Percentiles rank a stretch among this genome's conserved stretches.
phyloP scores from a whole-genome alignment of 73 alveolate species.

The Urostyla sp. region DNA sequence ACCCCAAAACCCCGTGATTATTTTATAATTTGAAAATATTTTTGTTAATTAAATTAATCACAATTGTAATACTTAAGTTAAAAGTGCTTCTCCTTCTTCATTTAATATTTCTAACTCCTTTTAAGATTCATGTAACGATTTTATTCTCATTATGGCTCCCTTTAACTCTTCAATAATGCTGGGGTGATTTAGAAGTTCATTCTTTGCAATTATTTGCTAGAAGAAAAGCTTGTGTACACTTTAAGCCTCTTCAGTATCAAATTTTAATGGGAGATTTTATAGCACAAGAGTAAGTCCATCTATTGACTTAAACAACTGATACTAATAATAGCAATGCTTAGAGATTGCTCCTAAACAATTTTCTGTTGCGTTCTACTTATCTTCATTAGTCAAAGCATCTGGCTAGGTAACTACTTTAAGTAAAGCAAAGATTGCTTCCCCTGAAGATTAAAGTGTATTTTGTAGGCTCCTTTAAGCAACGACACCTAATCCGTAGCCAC shows the following conservation, averaged over 20 bases:
- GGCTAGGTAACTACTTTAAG: background rate
- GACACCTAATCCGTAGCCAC: constrained; percentile 58
- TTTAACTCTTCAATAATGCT: too few relatives aligned
- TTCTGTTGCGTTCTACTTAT: background rate
- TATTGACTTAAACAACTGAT: constrained; percentile 1
- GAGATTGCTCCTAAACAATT: constrained; percentile 4
- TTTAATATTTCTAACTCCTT: too few relatives aligned
- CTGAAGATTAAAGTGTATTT: background rate
- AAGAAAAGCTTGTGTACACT: constrained; percentile 26
- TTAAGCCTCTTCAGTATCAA: constrained; percentile 50
- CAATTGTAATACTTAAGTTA: too few relatives aligned
- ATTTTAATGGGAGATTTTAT: constrained; percentile 13
- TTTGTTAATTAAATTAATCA: too few relatives aligned
- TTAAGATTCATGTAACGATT: too few relatives aligned
- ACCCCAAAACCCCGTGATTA: too few relatives aligned
- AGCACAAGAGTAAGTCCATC: too few relatives aligned
- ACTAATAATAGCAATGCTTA: background rate
- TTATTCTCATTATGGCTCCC: too few relatives aligned
- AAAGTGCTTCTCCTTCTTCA: too few relatives aligned
- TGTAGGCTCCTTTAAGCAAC: constrained; percentile 38
- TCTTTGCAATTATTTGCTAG: constrained; percentile 10
- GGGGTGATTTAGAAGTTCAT: background rate
- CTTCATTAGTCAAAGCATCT: constrained; percentile 11
- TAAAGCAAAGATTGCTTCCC: background rate
- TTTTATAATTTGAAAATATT: too few relatives aligned